These are phyloP conservation scores for Gastrolobium villosum DNA, from an alignment of 306 rosid genomes.

Conservation along the genomic window DNA sequence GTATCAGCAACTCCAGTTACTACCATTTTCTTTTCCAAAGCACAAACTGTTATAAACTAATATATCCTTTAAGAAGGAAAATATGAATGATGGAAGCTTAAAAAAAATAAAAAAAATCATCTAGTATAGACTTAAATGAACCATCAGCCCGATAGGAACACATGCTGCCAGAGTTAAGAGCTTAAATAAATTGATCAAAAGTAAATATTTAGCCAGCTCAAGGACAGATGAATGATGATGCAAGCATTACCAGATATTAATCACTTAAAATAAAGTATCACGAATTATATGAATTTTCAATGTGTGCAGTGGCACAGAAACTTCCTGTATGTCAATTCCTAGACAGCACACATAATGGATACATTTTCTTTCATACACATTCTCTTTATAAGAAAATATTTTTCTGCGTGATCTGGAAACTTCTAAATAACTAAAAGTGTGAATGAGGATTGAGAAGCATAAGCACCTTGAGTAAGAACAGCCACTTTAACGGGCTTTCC, in stretches of 20 bases:
- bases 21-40: background rate
- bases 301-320: constrained; percentile 18
- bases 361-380: constrained; percentile 28
- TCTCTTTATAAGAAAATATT: constrained; percentile 16
- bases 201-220: background rate
- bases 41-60: background rate
- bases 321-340: constrained; percentile 1
- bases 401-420: constrained; percentile 12
- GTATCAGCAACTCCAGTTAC: background rate
- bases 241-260: background rate
- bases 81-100: background rate
- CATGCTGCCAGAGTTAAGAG: background rate
- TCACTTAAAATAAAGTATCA: constrained; percentile 9
- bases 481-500: constrained; percentile 94
- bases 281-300: constrained; percentile 17
- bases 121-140: constrained; percentile 12
- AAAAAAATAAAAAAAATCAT: background rate
- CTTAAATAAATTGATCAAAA: background rate
- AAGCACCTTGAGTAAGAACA: constrained; percentile 95
- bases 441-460: constrained; percentile 38
- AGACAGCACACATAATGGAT: background rate
- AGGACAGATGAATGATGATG: constrained; percentile 5
- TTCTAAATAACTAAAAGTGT: constrained; percentile 30
- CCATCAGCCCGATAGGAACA: background rate
- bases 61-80: background rate